phyloP scores from a whole-genome alignment of 139 green algal genomes.

The Coccomyxa sp. region DNA sequence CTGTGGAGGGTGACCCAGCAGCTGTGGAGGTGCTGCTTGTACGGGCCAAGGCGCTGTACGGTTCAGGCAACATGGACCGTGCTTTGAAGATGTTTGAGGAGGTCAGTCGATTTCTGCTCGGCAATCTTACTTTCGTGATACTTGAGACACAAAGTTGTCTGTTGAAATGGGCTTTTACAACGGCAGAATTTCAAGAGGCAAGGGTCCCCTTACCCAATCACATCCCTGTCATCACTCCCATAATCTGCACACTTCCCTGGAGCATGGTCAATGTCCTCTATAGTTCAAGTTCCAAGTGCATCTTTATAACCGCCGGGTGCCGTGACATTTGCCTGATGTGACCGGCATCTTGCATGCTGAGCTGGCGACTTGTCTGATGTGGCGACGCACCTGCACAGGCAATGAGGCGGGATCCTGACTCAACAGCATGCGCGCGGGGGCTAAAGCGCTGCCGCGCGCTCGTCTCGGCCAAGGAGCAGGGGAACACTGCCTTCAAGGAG shows the following conservation, averaged over 20 bases:
- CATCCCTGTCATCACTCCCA: background rate
- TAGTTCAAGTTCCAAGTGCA: background rate
- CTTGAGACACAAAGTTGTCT: background rate
- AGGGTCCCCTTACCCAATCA: too few relatives aligned
- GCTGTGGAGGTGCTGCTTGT: constrained; percentile 34
- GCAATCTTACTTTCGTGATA: background rate
- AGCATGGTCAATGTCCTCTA: background rate
- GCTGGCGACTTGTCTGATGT: too few relatives aligned
- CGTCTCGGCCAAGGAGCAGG: constrained; percentile 32
- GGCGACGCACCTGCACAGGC: background rate
- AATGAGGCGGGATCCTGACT: constrained; percentile 35
- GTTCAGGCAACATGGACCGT: constrained; percentile 33
- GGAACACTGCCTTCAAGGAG: constrained; percentile 37
- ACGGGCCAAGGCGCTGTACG: constrained; percentile 27
- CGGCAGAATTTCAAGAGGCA: too few relatives aligned
- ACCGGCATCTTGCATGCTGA: background rate
- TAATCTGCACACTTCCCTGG: background rate
- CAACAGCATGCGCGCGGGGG: constrained; percentile 5
- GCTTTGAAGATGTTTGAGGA: constrained; percentile 31
- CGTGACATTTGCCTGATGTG: too few relatives aligned
- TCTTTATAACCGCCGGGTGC: too few relatives aligned
- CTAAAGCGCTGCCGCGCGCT: constrained; percentile 31
- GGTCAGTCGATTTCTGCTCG: background rate
- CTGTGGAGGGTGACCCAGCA: constrained; percentile 12
- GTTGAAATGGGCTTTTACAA: too few relatives aligned